phyloP scores from a whole-genome alignment of 1,284 basidiomycete genomes.

The Moniliophthora roreri region DNA sequence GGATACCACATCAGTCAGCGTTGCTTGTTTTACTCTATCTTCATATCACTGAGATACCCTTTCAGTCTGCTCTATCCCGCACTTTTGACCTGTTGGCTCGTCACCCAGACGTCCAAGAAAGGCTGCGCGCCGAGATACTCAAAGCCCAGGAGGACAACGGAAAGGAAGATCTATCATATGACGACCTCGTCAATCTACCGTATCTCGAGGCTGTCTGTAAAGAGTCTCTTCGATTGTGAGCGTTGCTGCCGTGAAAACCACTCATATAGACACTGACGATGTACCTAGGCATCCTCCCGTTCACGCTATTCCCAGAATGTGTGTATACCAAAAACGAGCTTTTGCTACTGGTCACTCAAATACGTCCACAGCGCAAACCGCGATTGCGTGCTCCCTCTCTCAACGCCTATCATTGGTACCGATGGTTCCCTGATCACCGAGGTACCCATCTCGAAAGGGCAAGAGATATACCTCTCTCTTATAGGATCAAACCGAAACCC shows the following conservation, averaged over 20 bases:
- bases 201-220: slow-evolving; percentile 42
- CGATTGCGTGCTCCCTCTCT: slow-evolving; percentile 32
- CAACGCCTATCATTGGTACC: slow-evolving; percentile 29
- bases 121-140: slow-evolving; percentile 34
- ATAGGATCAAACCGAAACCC: slow-evolving; percentile 19
- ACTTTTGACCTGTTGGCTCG: slow-evolving; percentile 35
- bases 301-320: slow-evolving; percentile 25
- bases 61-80: slow-evolving; percentile 32
- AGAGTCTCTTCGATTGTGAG: slow-evolving; percentile 42
- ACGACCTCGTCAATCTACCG: slow-evolving; percentile 35
- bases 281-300: slow-evolving; percentile 29
- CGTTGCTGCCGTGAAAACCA: neutral
- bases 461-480: slow-evolving; percentile 12
- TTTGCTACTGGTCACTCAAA: neutral
- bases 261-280: neutral
- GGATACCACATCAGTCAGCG: slow-evolving; percentile 32
- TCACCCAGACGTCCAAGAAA: slow-evolving; percentile 36
- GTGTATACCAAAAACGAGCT: slow-evolving; percentile 7
- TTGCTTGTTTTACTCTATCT: neutral
- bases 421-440: slow-evolving; percentile 29
- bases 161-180: slow-evolving; percentile 30
- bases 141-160: slow-evolving; percentile 25
- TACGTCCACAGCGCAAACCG: neutral
- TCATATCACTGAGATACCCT: neutral
- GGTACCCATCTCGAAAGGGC: slow-evolving; percentile 8